Percentiles rank a stretch among this genome's conserved stretches.
Evolutionary conservation across 2,329 filamentous ascomycete species (phyloP).

Genomic region (Ceratocystis cacaofunesta): DNA sequence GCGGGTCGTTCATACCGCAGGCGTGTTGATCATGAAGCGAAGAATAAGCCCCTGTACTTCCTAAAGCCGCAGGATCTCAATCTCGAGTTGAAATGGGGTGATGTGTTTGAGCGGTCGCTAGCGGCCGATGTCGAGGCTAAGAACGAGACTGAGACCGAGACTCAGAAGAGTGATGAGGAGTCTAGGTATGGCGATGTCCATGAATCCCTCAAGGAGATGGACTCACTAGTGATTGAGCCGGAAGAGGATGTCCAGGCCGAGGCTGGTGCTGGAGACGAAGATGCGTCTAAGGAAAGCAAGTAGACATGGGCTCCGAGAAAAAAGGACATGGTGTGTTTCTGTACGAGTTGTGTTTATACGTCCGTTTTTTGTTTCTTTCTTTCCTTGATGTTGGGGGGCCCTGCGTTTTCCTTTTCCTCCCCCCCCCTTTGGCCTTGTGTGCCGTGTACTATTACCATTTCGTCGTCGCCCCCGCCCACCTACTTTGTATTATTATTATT

Average conservation of each 20-base stretch:
- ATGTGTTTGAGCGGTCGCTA: slow-evolving; percentile 23
- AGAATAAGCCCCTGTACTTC: slow-evolving; percentile 32
- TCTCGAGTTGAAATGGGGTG: slow-evolving; percentile 23
- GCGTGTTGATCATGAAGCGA: slow-evolving; percentile 37
- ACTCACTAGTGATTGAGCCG: slow-evolving; percentile 7
- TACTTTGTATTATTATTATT: slow-evolving; percentile 10
- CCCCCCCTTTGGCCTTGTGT: not conserved
- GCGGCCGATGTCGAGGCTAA: not conserved
- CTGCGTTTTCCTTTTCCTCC: not conserved
- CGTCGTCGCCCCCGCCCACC: not conserved
- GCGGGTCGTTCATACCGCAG: slow-evolving; percentile 45
- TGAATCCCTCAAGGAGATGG: not conserved
- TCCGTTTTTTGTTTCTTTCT: not conserved
- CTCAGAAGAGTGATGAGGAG: not conserved
- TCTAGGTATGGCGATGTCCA: not conserved
- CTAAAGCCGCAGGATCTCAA: slow-evolving; percentile 27
- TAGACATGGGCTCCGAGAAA: not conserved
- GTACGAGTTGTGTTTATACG: not conserved
- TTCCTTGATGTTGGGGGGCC: not conserved
- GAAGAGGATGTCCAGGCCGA: not conserved
- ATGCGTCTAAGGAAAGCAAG: not conserved
- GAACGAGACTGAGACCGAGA: not conserved
- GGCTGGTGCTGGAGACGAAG: not conserved
- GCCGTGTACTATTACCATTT: not conserved
- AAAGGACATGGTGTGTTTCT: not conserved